Base-by-base conservation (phyloP, 1,284 basidiomycete genomes). In the Fistulina hepatica region DNA sequence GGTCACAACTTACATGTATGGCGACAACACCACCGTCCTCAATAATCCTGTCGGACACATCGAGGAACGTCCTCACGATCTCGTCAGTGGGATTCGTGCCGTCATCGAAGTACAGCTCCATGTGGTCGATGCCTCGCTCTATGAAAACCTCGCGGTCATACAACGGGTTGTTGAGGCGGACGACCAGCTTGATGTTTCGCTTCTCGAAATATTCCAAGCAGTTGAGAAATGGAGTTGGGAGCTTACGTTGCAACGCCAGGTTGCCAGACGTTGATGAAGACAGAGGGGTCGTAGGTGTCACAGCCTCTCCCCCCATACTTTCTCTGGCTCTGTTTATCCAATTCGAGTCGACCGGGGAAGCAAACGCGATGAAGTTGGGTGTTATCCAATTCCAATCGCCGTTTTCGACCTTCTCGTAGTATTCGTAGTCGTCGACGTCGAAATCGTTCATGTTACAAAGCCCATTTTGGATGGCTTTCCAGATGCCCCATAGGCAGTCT, bases 331-430 rank as follows among this genome's bases (percentile, higher is more conserved):
- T 66, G 58, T 82, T 83, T 49, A 82, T 64, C 79, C 80, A 88
- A 38, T 64, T 63, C 0, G 75, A 67, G 55, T 91, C 92, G 43
- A 89, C 75, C 0, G 94, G 95, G 0, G 88, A 93, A 2, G 95
- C 95, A 52, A 99, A 97, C 7, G 95, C 93, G 48, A 98, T 86
- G 56, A 93, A 94, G 44, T 80, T 73, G 28, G 90, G 85, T 2
- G 84, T 86, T 58, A 97, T 71, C 86, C 88, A 90, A 55, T 99
- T 99, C 81, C 94, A 93, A 58, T 99, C 95, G 5, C 95, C 95
- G 53, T 95, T 92, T 63, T 90, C 82, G 22, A 93, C 89, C 55
- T 89, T 91, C 59, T 95, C 94, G 54, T 92, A 97, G 56, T 73
- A 81, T 57, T 94, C 90, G 54, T 94, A 94, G 47, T 92, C 88